Evolutionary conservation across 202 grass and related monocot species (phyloP).

Genomic region (Zoysia matrella): DNA sequence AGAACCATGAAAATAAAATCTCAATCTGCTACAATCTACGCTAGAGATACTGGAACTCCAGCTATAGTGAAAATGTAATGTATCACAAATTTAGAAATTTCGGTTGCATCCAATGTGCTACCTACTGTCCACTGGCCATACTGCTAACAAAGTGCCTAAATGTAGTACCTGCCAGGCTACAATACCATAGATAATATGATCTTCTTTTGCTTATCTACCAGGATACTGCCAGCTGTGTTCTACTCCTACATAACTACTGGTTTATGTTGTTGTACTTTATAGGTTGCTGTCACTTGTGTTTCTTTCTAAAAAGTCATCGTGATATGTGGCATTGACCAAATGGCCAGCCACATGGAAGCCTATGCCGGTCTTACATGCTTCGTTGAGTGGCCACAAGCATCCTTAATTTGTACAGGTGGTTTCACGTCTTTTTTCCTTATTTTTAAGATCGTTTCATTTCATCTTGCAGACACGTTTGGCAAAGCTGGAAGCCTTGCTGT

Average conservation of each 20-base stretch:
- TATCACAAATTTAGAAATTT: background rate
- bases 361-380: slow-evolving; percentile 24
- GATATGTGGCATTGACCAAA: slow-evolving; percentile 28
- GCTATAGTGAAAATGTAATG: background rate
- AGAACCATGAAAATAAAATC: background rate
- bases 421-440: background rate
- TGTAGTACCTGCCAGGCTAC: slow-evolving; percentile 11
- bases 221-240: background rate
- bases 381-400: slow-evolving; percentile 18
- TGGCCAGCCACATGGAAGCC: slow-evolving; percentile 26
- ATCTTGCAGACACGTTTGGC: slow-evolving; percentile 57
- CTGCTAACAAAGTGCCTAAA: slow-evolving; percentile 11
- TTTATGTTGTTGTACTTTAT: background rate
- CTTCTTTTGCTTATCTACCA: slow-evolving; percentile 27
- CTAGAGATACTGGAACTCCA: background rate
- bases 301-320: slow-evolving; percentile 20
- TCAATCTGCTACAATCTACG: background rate
- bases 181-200: slow-evolving; percentile 3
- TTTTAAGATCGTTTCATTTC: slow-evolving; percentile 28
- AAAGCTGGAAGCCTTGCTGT: slow-evolving; percentile 70
- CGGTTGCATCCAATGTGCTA: background rate
- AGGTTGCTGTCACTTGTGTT: background rate
- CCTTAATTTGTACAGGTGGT: slow-evolving; percentile 22
- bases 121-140: background rate
- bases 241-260: slow-evolving; percentile 14